Evolutionary conservation across 768 basidiomycete genomes (phyloP).

Genomic region (Leucosporidium yakuticum): DNA sequence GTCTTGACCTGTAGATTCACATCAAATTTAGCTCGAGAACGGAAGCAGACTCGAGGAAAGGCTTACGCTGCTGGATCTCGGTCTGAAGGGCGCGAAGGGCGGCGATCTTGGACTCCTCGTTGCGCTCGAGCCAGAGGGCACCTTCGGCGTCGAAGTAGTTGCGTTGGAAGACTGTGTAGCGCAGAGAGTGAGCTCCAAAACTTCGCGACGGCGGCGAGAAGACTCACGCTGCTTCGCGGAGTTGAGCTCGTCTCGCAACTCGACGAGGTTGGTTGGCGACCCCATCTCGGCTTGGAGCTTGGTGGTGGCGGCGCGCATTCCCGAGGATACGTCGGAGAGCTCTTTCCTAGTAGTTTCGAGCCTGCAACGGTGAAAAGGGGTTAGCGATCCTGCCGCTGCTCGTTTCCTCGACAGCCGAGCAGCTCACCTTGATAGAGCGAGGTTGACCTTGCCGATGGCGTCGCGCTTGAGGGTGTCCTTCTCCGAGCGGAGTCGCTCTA

Average conservation of each 20-base stretch:
- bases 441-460: neutral
- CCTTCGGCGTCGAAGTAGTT: neutral
- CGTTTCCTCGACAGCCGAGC: neutral
- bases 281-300: neutral
- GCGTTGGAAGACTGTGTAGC: neutral
- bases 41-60: neutral
- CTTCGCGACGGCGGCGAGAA: neutral
- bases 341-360: neutral
- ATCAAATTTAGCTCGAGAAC: no score
- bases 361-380: neutral
- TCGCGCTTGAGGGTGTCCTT: constrained; percentile 16
- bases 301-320: neutral
- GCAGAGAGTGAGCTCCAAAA: neutral
- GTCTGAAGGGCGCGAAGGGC: neutral
- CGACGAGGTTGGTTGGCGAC: neutral
- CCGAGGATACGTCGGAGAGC: neutral
- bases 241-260: neutral
- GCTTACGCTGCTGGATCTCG: constrained; percentile 10
- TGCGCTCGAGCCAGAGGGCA: constrained; percentile 1
- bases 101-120: constrained; percentile 15
- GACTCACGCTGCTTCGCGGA: neutral
- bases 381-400: neutral
- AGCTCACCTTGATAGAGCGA: neutral
- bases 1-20: constrained; percentile 1
- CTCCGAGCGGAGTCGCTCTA: neutral